These are phyloP conservation scores for Trametes versicolor DNA, from an alignment of 1,284 basidiomycete species.

Conservation along the genomic window DNA sequence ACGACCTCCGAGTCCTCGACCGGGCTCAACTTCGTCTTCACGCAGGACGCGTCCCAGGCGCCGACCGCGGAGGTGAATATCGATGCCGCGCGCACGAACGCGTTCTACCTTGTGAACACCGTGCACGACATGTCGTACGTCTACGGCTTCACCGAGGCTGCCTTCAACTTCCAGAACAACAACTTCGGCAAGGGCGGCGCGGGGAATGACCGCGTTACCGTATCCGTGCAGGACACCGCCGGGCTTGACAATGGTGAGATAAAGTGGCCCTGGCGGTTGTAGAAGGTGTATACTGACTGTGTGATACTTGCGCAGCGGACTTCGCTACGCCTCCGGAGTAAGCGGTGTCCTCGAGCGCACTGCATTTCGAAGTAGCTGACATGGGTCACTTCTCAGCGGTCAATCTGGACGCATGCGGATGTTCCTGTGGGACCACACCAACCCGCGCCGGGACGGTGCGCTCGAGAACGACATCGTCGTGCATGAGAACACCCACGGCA, in stretches of 20 bases:
- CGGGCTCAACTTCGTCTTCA: slow-evolving; percentile 51
- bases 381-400: slow-evolving; percentile 13
- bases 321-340: slow-evolving; percentile 49
- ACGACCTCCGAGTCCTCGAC: slow-evolving; percentile 46
- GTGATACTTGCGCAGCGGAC: slow-evolving; percentile 33
- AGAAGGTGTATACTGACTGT: background rate
- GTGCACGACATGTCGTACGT: slow-evolving; percentile 61
- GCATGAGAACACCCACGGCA: slow-evolving; percentile 61
- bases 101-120: slow-evolving; percentile 62
- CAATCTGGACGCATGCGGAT: slow-evolving; percentile 46
- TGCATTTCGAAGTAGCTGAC: background rate
- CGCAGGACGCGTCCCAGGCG: slow-evolving; percentile 37
- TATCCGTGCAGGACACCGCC: slow-evolving; percentile 51
- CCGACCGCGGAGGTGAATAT: slow-evolving; percentile 49
- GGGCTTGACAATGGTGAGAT: slow-evolving; percentile 50
- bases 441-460: slow-evolving; percentile 54
- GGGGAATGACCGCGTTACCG: slow-evolving; percentile 52
- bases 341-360: background rate
- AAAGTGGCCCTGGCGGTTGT: background rate
- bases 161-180: slow-evolving; percentile 58
- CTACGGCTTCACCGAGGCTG: slow-evolving; percentile 48
- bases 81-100: slow-evolving; percentile 58
- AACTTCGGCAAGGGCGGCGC: slow-evolving; percentile 55
- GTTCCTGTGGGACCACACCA: slow-evolving; percentile 52
- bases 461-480: slow-evolving; percentile 60